phyloP scores from a whole-genome alignment of 768 basidiomycete species.

The Tylopilus vinaceipallidus region DNA sequence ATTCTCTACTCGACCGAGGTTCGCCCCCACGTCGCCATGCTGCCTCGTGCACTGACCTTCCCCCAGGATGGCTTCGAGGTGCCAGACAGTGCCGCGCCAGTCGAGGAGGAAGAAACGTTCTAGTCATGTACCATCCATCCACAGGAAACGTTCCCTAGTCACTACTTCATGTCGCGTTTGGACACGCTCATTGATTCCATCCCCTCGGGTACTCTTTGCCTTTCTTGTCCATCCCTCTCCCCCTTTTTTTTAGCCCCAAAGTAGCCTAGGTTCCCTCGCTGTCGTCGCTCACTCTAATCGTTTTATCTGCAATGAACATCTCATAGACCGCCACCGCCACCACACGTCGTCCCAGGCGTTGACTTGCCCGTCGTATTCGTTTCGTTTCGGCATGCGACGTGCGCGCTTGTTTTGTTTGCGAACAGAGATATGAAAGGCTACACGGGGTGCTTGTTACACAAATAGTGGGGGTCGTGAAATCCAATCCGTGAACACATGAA shows the following conservation, averaged over 20 bases:
- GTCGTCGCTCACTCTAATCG: slow-evolving; percentile 24
- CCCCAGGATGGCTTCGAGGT: slow-evolving; percentile 90
- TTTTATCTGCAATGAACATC: slow-evolving; percentile 29
- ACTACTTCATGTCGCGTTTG: slow-evolving; percentile 5
- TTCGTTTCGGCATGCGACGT: slow-evolving; percentile 3
- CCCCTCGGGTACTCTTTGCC: slow-evolving; percentile 3
- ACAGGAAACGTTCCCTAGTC: slow-evolving; percentile 8
- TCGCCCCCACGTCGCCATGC: slow-evolving; percentile 19
- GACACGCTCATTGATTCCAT: slow-evolving; percentile 21
- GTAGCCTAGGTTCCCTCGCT: slow-evolving; percentile 22
- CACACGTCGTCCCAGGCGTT: slow-evolving; percentile 3
- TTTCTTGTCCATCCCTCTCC: slow-evolving; percentile 14
- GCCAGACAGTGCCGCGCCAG: slow-evolving; percentile 54
- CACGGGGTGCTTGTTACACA: slow-evolving; percentile 26
- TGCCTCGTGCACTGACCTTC: slow-evolving; percentile 9
- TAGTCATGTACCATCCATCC: slow-evolving; percentile 30
- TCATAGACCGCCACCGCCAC: slow-evolving; percentile 13
- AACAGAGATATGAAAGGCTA: slow-evolving; percentile 31
- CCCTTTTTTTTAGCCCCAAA: slow-evolving; percentile 3
- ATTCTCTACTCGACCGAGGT: slow-evolving; percentile 97
- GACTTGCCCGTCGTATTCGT: not conserved
- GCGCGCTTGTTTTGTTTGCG: too few species aligned
- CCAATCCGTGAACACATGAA: slow-evolving; percentile 12
- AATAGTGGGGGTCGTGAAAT: slow-evolving; percentile 15
- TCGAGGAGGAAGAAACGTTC: slow-evolving; percentile 84